Conservation (phyloP, 768 basidiomycete genomes). For the Mycena olivaceomarginata region DNA sequence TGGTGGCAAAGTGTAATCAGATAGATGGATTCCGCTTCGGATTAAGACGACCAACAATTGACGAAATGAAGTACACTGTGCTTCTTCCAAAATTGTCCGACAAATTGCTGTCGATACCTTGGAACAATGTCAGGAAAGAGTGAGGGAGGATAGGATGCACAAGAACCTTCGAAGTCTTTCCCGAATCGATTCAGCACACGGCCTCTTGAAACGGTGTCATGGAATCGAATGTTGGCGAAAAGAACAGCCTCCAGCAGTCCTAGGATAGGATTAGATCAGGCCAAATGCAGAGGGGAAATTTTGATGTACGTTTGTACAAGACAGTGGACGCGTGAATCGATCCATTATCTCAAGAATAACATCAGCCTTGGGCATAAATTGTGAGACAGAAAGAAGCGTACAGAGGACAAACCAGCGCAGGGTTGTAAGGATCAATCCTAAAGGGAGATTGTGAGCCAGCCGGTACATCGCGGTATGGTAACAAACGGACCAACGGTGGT, state of each 20-base stretch:
- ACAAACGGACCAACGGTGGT: constrained; percentile 60
- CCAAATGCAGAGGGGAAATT: constrained; percentile 2
- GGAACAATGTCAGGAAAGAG: constrained; percentile 35
- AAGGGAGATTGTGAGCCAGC: background rate
- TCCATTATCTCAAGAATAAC: constrained; percentile 71
- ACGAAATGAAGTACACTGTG: constrained; percentile 81
- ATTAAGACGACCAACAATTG: constrained; percentile 49
- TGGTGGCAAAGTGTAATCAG: background rate
- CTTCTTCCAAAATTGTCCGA: constrained; percentile 92
- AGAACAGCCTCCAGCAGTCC: constrained; percentile 86
- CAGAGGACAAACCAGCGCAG: constrained; percentile 84
- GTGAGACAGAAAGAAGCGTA: constrained; percentile 53
- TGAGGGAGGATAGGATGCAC: constrained; percentile 41
- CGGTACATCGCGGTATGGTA: background rate
- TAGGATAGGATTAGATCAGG: constrained; percentile 37
- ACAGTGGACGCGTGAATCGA: constrained; percentile 89
- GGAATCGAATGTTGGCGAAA: constrained; percentile 94
- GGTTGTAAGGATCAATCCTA: constrained; percentile 69
- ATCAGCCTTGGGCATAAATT: constrained; percentile 25
- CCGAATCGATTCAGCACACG: constrained; percentile 90
- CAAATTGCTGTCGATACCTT: constrained; percentile 88
- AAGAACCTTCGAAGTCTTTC: constrained; percentile 88
- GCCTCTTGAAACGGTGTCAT: constrained; percentile 93
- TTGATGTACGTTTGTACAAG: constrained; percentile 78
- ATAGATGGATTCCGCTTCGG: background rate